Evolutionary conservation across 2,329 filamentous ascomycete genomes (phyloP), one percentile per base, ranked within the genome.

Genomic region (Mariannaea elegans): DNA sequence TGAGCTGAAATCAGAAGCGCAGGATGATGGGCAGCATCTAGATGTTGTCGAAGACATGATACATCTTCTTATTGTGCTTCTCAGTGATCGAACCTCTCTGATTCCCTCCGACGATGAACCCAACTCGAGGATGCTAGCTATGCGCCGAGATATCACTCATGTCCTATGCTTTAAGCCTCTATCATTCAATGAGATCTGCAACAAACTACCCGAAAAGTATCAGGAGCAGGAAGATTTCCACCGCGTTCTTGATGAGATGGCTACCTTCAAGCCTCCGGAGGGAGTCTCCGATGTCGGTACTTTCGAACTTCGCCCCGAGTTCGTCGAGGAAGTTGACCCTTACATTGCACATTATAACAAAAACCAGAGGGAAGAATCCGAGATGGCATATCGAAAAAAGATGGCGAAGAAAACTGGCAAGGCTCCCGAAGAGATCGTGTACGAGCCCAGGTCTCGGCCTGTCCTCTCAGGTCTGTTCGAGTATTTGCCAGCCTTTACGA

Each of bases 261-360:
- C 95, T 4, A 91, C 84, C 2, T 99, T 94, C 81, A 93, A 93
- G 65, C 82, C 93, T 9, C 95, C 95, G 0, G 95, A 99, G 76
- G 95, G 94, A 5, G 79, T 98, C 29, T 92, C 91, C 4, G 95
- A 99, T 73, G 91, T 94, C 14, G 95, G 96, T 57, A 97, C 92
- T 0, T 99, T 99, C 71, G 93, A 97, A 75, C 81, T 99, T 50
- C 95, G 94, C 72, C 87, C 91, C 4, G 87, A 97, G 61, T 95
- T 90, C 69, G 85, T 97, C 36, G 91, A 94, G 67, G 86, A 96
- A 45, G 88, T 99, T 49, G 96, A 99, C 73, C 95, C 96, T 1
- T 99, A 97, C 74, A 95, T 94, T 71, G 91, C 94, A 7, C 93
- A 98, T 72, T 99, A 97, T 76, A 96, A 89, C 71, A 97, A 97